Evolutionary conservation across 768 basidiomycete species (phyloP), one percentile per base, ranked within the genome.

Genomic region (Tricholomella constricta): DNA sequence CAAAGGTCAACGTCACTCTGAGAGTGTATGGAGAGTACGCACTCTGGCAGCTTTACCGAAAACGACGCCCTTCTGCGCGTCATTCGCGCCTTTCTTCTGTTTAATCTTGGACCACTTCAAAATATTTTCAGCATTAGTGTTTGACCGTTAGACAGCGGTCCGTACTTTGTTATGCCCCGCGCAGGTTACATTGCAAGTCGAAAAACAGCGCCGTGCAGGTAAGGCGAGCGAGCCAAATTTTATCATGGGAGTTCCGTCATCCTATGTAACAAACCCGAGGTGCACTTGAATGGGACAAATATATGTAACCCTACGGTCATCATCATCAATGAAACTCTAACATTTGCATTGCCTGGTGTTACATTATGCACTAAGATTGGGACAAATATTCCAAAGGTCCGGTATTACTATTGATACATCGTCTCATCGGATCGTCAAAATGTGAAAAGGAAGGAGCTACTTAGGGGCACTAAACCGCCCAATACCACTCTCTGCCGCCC

Each of bases 51-150:
- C 78, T 64, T 73, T 83, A 29, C 80, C 73, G 43, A 82, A 86
- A n/a, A 84, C 41, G 37, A 72, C 71, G 47, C 84, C 80, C 64
- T 80, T 86, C 59, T 81, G 78, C 7, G 75, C 72, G 63, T 89
- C 87, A 57, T 77, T 81, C n/a, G 74, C 69, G 15, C 84, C 86
- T 61, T 89, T 89, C 62, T 76, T 80, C 50, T 84, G 78, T 63
- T 87, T 86, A 62, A 88, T 88, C 77, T 88, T 88, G 0, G 86
- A 86, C 86, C 86, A 88, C 86, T 88, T n/a, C 54, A 38, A 17
- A 22, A 34, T 17, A 17, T 2, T 10, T 23, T 38, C 11, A 60
- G 40, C 23, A 15, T 29, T n/a, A 43, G 3, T 14, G 11, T 25
- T 15, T 12, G 7, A 19, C 17, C 11, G 17, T 32, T 6, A 17